Evolutionary conservation across 768 basidiomycete genomes (phyloP).

Genomic region (Lactarius tabidus): DNA sequence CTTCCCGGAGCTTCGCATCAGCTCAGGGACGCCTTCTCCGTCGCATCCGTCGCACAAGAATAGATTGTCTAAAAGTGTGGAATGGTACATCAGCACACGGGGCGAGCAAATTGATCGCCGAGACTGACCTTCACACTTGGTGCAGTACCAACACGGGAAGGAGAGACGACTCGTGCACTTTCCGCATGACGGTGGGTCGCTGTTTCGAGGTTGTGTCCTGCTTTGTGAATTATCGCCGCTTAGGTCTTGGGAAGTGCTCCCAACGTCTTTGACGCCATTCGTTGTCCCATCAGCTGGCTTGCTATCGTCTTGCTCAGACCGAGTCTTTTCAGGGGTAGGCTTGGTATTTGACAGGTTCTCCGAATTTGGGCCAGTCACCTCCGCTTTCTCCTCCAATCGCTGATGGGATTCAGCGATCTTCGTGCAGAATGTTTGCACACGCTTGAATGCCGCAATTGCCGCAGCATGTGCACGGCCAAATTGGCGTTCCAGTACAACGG

Average conservation of each 20-base stretch:
- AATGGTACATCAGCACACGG: neutral
- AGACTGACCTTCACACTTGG: slow-evolving; percentile 28
- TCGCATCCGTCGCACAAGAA: slow-evolving; percentile 24
- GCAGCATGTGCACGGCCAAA: neutral
- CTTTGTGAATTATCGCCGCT: neutral
- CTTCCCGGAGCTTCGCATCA: neutral
- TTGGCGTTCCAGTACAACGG: slow-evolving; percentile 8
- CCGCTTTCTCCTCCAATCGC: neutral
- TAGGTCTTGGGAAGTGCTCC: neutral
- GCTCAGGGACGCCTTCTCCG: neutral
- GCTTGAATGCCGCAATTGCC: slow-evolving; percentile 3
- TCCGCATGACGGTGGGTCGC: slow-evolving; percentile 24
- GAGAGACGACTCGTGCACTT: slow-evolving; percentile 26
- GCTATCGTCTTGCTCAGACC: neutral
- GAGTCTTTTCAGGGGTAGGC: neutral
- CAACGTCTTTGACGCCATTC: neutral
- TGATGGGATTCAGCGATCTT: neutral
- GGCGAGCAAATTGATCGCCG: neutral
- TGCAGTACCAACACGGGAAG: slow-evolving; percentile 34
- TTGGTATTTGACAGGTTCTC: neutral
- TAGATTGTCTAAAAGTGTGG: slow-evolving; percentile 6
- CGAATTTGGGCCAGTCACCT: neutral
- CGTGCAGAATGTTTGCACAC: neutral
- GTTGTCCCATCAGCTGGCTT: neutral
- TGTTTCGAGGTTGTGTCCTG: neutral